A percentile compares a stretch with the other conserved stretches of the same genome.
phyloP scores from a whole-genome alignment of 2,329 filamentous ascomycete genomes.

The Cryphonectria carpinicola region DNA sequence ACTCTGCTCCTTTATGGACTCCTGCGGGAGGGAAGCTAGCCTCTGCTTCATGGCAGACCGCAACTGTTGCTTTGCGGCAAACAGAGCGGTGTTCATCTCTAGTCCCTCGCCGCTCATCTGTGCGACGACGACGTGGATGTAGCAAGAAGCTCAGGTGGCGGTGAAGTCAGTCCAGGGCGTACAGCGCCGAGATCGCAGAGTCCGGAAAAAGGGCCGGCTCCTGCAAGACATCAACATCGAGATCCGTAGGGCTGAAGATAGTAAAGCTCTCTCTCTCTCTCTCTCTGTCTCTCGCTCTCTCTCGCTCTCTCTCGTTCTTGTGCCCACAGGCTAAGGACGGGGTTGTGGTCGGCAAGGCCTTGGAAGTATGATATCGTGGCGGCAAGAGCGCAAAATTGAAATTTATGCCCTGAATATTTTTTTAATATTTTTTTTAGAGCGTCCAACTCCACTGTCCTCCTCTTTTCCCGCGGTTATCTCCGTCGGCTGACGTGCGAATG shows the following conservation, averaged over 20 bases:
- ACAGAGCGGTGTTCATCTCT: constrained; percentile 58
- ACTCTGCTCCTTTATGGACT: constrained; percentile 73
- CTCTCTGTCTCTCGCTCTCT: background rate
- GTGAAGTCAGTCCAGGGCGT: background rate
- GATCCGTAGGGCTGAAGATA: constrained; percentile 8
- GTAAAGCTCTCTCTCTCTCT: background rate
- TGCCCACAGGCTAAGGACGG: background rate
- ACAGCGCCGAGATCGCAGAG: constrained; percentile 8
- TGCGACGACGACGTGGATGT: constrained; percentile 4
- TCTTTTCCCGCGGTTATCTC: background rate
- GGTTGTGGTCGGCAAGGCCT: background rate
- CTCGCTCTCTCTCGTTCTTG: background rate
- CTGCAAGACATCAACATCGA: background rate
- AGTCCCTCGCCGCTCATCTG: constrained; percentile 23
- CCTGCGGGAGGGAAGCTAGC: constrained; percentile 63
- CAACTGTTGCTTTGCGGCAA: constrained; percentile 75
- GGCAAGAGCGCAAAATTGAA: constrained; percentile 11
- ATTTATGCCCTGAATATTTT: constrained; percentile 3
- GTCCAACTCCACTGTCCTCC: background rate
- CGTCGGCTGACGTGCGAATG: background rate
- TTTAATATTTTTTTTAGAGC: too few relatives aligned
- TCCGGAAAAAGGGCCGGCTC: background rate
- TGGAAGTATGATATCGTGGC: background rate
- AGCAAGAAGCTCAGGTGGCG: background rate
- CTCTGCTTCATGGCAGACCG: constrained; percentile 70